Conservation (phyloP, 768 basidiomycete genomes). For the Calocybe cyanea region DNA sequence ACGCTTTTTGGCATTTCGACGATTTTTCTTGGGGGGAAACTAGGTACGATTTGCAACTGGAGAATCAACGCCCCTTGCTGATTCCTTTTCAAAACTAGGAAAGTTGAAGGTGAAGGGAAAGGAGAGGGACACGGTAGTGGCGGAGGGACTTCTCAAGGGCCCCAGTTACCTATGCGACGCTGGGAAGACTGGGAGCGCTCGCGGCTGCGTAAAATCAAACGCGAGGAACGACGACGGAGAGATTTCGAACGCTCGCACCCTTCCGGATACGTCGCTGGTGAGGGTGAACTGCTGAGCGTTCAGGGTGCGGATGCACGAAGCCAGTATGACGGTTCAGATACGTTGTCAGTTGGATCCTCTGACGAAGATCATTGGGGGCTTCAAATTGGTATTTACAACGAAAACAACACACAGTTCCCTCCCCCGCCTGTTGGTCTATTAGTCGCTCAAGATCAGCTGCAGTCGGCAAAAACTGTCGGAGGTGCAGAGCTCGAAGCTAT, state of each 20-base stretch:
- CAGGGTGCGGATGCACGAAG: constrained; percentile 47
- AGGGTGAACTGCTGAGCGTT: constrained; percentile 60
- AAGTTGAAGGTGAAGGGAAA: constrained; percentile 90
- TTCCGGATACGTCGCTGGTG: constrained; percentile 57
- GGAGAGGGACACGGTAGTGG: constrained; percentile 74
- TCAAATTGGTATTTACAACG: constrained; percentile 96
- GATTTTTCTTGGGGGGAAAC: constrained; percentile 99
- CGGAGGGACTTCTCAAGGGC: constrained; percentile 44
- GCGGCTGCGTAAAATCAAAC: constrained; percentile 81
- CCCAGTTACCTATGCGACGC: constrained; percentile 84
- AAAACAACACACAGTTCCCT: constrained; percentile 71
- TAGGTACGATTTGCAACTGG: constrained; percentile 47
- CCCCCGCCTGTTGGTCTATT: constrained; percentile 80
- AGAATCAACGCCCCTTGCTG: constrained; percentile 4
- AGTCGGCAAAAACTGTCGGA: constrained; percentile 49
- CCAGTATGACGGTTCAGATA: constrained; percentile 78
- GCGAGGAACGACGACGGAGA: constrained; percentile 77
- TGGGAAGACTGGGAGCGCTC: constrained; percentile 99
- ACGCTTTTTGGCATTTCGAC: constrained; percentile 99
- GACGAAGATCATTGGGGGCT: constrained; percentile 96
- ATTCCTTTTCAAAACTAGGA: constrained; percentile 44
- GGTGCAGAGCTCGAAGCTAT: constrained; percentile 85
- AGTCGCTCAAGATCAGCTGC: constrained; percentile 35
- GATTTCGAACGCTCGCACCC: constrained; percentile 82
- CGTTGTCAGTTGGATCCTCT: constrained; percentile 74